These are phyloP conservation scores for Clathrospora elynae DNA, from an alignment of 2,329 filamentous ascomycete species.

Conservation along the genomic window DNA sequence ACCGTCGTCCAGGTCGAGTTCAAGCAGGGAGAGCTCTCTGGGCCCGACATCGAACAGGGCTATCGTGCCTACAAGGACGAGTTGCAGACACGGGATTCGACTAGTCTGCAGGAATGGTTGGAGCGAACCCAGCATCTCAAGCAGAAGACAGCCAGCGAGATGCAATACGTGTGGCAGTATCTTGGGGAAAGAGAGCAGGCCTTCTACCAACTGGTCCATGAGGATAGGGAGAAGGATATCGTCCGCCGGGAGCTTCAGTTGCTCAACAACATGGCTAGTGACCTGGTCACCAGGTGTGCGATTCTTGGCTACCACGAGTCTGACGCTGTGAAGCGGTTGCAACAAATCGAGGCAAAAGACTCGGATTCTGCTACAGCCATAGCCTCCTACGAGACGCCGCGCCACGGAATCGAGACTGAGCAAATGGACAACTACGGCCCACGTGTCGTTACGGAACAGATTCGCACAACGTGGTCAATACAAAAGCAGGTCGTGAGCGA, in stretches of 20 bases:
- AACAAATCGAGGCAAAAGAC: constrained; percentile 13
- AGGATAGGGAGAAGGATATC: constrained; percentile 21
- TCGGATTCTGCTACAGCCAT: not conserved
- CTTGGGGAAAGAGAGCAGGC: constrained; percentile 22
- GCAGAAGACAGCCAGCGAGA: constrained; percentile 12
- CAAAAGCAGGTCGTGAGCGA: constrained; percentile 12
- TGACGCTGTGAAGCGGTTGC: constrained; percentile 23
- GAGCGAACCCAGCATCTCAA: constrained; percentile 18
- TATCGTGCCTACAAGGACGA: constrained; percentile 22
- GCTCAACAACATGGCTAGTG: constrained; percentile 19
- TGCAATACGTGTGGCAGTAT: constrained; percentile 22
- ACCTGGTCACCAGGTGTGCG: constrained; percentile 13
- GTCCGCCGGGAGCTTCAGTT: constrained; percentile 23
- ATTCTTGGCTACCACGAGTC: constrained; percentile 21
- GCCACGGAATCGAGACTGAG: not conserved
- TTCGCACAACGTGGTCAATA: constrained; percentile 12
- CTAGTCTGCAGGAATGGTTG: constrained; percentile 20
- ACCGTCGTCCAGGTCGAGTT: constrained; percentile 21
- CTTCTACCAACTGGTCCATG: constrained; percentile 18
- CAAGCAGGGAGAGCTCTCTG: constrained; percentile 19
- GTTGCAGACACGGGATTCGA: constrained; percentile 11
- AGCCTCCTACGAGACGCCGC: not conserved
- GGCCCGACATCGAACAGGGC: constrained; percentile 21
- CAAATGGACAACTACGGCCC: constrained; percentile 6
- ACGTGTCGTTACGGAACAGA: constrained; percentile 4